phyloP scores from a whole-genome alignment of 2,329 filamentous ascomycete species.

The Cryphonectria naterciae region DNA sequence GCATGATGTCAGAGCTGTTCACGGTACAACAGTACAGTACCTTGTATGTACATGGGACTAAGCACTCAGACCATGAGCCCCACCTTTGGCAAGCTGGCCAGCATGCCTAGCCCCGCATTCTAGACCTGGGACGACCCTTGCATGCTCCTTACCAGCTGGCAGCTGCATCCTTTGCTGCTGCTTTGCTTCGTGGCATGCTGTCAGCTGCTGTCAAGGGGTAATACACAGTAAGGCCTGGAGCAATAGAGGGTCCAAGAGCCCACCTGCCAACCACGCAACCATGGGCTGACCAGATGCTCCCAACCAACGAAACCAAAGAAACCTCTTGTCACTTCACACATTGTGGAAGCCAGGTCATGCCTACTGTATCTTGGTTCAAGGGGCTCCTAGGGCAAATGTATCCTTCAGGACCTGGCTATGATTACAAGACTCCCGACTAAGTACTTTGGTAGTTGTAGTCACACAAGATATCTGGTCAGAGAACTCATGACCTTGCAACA shows the following conservation, averaged over 20 bases:
- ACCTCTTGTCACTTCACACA: neutral
- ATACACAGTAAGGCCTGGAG: neutral
- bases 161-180: neutral
- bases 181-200: neutral
- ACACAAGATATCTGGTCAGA: too few relatives aligned
- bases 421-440: too few relatives aligned
- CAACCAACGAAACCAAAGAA: neutral
- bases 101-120: neutral
- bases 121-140: neutral
- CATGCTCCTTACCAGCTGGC: neutral
- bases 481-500: too few relatives aligned
- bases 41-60: neutral
- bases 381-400: too few relatives aligned
- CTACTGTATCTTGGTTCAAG: too few relatives aligned
- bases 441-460: too few relatives aligned
- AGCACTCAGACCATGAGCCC: neutral
- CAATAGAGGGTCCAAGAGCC: neutral
- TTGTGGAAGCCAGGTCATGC: too few relatives aligned
- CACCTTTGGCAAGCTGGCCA: neutral
- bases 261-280: neutral
- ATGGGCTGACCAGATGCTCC: neutral
- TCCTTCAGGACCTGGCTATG: too few relatives aligned
- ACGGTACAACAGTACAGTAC: neutral
- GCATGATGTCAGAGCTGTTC: neutral
- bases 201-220: neutral